Evolutionary conservation across 371 early-diverging fungal genomes (phyloP).

Genomic region (Mucor mucedo): DNA sequence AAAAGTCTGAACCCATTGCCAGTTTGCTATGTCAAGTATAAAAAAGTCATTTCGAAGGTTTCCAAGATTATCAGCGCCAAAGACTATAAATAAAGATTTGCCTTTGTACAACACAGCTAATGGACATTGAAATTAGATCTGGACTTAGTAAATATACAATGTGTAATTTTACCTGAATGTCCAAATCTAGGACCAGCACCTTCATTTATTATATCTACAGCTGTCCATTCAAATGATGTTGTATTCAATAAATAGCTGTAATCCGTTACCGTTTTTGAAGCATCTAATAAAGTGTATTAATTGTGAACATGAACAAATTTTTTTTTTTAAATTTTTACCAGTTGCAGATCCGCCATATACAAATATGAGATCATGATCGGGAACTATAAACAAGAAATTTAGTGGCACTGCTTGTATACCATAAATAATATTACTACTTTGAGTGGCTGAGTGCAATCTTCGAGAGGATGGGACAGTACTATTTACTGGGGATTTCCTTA

Average conservation of each 20-base stretch:
- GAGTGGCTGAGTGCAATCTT: constrained; percentile 27
- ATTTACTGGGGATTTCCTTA: constrained; percentile 5
- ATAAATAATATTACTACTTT: constrained; percentile 6
- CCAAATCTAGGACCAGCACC: constrained; percentile 26
- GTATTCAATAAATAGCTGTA: constrained; percentile 24
- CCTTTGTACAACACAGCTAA: constrained; percentile 10
- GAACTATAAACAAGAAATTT: constrained; percentile 12
- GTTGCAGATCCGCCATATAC: constrained; percentile 26
- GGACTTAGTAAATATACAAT: not conserved
- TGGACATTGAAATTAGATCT: not conserved
- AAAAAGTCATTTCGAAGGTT: constrained; percentile 23
- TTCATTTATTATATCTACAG: constrained; percentile 1
- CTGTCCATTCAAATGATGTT: constrained; percentile 17
- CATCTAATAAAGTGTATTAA: not conserved
- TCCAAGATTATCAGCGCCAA: constrained; percentile 25
- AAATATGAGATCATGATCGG: constrained; percentile 19
- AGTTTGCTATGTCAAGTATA: constrained; percentile 18
- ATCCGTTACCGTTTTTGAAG: constrained; percentile 9
- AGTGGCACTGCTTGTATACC: not conserved
- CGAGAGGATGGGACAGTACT: constrained; percentile 19
- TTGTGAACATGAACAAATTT: not conserved
- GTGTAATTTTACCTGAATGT: constrained; percentile 25
- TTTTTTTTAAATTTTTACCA: constrained; percentile 8
- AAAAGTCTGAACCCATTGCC: constrained; percentile 17
- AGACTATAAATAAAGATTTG: constrained; percentile 23